Conservation (phyloP, 2,329 filamentous ascomycete species). For the Apiospora koreana region DNA sequence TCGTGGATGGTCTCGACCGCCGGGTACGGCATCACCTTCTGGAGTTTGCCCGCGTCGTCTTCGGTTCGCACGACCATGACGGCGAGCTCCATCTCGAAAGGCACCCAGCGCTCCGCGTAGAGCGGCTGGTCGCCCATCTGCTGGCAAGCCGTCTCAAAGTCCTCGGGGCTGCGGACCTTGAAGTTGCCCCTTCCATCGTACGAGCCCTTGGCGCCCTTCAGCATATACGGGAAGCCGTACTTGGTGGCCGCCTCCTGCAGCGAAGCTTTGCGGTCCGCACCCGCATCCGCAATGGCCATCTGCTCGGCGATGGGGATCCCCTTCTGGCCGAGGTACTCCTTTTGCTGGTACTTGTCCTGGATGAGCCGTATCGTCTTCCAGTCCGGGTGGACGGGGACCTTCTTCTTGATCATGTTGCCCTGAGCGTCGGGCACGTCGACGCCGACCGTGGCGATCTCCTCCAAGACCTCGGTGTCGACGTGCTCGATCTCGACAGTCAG, state of each 20-base stretch:
- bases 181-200: slow-evolving; percentile 84
- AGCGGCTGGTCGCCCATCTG: slow-evolving; percentile 70
- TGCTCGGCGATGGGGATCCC: slow-evolving; percentile 75
- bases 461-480: slow-evolving; percentile 84
- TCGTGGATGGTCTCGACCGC: slow-evolving; percentile 94
- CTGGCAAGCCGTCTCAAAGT: slow-evolving; percentile 64
- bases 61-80: slow-evolving; percentile 95
- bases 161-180: slow-evolving; percentile 45
- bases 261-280: slow-evolving; percentile 56
- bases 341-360: slow-evolving; percentile 92
- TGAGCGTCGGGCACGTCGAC: slow-evolving; percentile 52
- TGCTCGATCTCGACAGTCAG: slow-evolving; percentile 96
- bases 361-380: slow-evolving; percentile 87
- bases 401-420: slow-evolving; percentile 40
- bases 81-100: slow-evolving; percentile 84
- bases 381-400: slow-evolving; percentile 71
- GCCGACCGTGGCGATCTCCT: slow-evolving; percentile 72
- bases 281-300: slow-evolving; percentile 56
- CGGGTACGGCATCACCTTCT: slow-evolving; percentile 70
- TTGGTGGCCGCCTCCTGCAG: slow-evolving; percentile 63
- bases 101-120: slow-evolving; percentile 88
- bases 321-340: slow-evolving; percentile 70
- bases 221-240: slow-evolving; percentile 85
- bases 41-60: slow-evolving; percentile 56
- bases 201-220: slow-evolving; percentile 86